A percentile compares a stretch with the other conserved stretches of the same genome.
phyloP scores from a whole-genome alignment of 1,284 basidiomycete genomes.

The Rhodotorula sp. region DNA sequence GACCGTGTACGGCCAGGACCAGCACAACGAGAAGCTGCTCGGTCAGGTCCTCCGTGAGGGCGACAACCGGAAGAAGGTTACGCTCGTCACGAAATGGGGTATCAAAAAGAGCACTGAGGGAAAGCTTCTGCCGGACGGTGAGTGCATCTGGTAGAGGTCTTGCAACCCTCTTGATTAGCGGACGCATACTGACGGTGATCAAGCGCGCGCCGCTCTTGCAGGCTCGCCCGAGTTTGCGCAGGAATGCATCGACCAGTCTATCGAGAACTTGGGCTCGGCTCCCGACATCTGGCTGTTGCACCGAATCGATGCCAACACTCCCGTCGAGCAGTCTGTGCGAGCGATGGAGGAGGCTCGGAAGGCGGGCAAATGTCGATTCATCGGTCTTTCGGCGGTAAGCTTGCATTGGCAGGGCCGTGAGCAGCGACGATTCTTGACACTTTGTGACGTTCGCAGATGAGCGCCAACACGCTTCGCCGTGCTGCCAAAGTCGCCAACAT shows the following conservation, averaged over 20 bases:
- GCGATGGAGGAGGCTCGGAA: constrained; percentile 53
- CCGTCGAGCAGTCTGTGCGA: constrained; percentile 52
- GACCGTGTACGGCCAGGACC: constrained; percentile 20
- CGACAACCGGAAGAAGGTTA: constrained; percentile 24
- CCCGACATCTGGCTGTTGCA: constrained; percentile 28
- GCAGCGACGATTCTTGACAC: background rate
- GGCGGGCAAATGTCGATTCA: constrained; percentile 61
- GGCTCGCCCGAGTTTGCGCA: background rate
- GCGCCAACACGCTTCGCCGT: constrained; percentile 60
- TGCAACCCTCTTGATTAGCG: background rate
- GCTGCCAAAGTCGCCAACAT: constrained; percentile 53
- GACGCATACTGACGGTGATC: no score
- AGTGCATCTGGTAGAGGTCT: background rate
- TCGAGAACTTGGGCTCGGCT: constrained; percentile 14
- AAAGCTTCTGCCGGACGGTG: constrained; percentile 11
- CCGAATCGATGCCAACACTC: constrained; percentile 19
- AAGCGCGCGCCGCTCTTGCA: background rate
- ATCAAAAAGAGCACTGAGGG: background rate
- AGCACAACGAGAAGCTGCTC: constrained; percentile 23
- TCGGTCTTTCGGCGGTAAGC: constrained; percentile 53
- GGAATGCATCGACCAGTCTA: constrained; percentile 15
- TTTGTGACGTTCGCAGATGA: constrained; percentile 54
- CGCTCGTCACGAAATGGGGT: constrained; percentile 33
- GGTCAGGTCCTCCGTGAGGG: constrained; percentile 21
- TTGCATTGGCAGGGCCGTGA: background rate